Evolutionary conservation across 805 yeast genomes (phyloP).

Genomic region (Kazachstania kunashirensis): DNA sequence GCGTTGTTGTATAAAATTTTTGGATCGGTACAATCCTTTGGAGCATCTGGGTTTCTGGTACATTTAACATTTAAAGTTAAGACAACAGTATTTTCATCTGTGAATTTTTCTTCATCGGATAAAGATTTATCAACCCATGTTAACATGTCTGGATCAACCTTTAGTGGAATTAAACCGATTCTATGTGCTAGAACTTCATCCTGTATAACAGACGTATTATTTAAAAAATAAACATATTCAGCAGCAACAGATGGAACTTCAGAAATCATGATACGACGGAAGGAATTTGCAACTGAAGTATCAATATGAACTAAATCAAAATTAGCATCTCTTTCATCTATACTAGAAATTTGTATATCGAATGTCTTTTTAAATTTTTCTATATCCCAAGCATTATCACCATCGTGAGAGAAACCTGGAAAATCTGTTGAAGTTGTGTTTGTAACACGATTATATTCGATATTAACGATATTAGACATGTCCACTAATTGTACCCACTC

Average conservation of each 20-base stretch:
- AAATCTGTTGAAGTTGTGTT: slow-evolving; percentile 84
- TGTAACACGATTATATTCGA: slow-evolving; percentile 84
- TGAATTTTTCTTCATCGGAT: slow-evolving; percentile 61
- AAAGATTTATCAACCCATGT: slow-evolving; percentile 66
- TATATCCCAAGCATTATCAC: slow-evolving; percentile 71
- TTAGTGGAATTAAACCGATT: slow-evolving; percentile 84
- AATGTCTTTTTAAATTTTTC: slow-evolving; percentile 64
- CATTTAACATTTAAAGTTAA: slow-evolving; percentile 74
- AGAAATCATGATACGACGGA: slow-evolving; percentile 91
- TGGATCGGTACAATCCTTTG: slow-evolving; percentile 69
- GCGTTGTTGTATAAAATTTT: slow-evolving; percentile 75
- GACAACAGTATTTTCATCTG: slow-evolving; percentile 84
- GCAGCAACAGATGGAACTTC: slow-evolving; percentile 96
- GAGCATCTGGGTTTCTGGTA: slow-evolving; percentile 76
- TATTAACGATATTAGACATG: slow-evolving; percentile 58
- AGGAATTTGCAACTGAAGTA: slow-evolving; percentile 90
- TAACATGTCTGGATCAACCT: slow-evolving; percentile 80
- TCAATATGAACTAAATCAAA: slow-evolving; percentile 83
- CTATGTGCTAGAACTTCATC: slow-evolving; percentile 96
- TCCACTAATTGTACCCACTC: neutral
- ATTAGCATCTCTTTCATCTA: slow-evolving; percentile 63
- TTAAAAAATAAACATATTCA: slow-evolving; percentile 80
- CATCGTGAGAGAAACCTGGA: slow-evolving; percentile 64
- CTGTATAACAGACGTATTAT: slow-evolving; percentile 93
- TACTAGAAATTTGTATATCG: slow-evolving; percentile 55